Conservation (phyloP, 345 rosid species). For the Anastatica hierochuntica region DNA sequence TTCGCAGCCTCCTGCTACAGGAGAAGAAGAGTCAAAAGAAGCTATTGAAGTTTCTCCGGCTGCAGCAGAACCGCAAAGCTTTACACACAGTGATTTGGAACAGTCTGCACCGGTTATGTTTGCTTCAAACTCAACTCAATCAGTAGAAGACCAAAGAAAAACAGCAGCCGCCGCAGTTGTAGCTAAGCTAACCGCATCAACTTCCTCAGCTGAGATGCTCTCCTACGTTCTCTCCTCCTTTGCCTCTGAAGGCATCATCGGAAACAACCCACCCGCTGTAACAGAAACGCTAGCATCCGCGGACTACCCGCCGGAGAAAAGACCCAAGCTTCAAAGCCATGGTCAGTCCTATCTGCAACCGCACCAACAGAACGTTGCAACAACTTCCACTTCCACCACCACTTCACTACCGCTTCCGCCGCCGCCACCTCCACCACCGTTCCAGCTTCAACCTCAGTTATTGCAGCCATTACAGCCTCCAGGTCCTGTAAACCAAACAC, state of each 20-base stretch:
- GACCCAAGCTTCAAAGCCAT: slow-evolving; percentile 57
- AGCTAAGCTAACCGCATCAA: slow-evolving; percentile 79
- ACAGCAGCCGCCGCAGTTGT: slow-evolving; percentile 84
- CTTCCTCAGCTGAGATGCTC: slow-evolving; percentile 90
- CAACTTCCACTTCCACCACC: slow-evolving; percentile 52
- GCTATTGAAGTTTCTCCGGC: slow-evolving; percentile 14
- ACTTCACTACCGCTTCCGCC: slow-evolving; percentile 37
- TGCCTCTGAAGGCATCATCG: slow-evolving; percentile 73
- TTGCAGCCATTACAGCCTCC: slow-evolving; percentile 45
- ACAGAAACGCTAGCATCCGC: slow-evolving; percentile 25
- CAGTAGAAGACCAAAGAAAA: slow-evolving; percentile 52
- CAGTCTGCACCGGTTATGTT: slow-evolving; percentile 62
- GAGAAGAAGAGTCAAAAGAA: slow-evolving; percentile 42
- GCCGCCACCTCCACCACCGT: slow-evolving; percentile 39
- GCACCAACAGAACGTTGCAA: slow-evolving; percentile 42
- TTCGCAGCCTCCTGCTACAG: slow-evolving; percentile 22
- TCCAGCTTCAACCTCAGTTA: slow-evolving; percentile 36
- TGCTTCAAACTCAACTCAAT: slow-evolving; percentile 29
- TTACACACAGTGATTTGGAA: slow-evolving; percentile 37
- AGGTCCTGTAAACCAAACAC: slow-evolving; percentile 38
- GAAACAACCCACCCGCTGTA: slow-evolving; percentile 24
- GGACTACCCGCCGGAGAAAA: slow-evolving; percentile 56
- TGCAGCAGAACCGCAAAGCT: slow-evolving; percentile 35
- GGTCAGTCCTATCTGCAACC: slow-evolving; percentile 43
- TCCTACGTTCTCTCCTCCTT: slow-evolving; percentile 87